Evolutionary conservation across 1,139 yeast genomes (phyloP), one percentile per base, ranked within the genome.

Genomic region (Pichia cactophila): DNA sequence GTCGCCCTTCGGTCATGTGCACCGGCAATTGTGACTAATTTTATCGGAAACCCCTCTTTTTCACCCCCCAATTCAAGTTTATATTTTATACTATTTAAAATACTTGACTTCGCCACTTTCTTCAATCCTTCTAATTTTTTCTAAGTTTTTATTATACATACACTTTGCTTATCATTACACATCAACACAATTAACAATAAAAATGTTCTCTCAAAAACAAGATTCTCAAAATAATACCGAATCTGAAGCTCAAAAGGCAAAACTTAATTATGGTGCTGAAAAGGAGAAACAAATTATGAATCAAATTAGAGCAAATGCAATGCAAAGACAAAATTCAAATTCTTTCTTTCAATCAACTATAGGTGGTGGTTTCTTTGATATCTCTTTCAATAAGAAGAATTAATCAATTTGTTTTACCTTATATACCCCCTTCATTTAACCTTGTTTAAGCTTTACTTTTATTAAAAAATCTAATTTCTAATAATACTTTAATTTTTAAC

Each of bases 261-360:
- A 55, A 56, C 55, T 63, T 40, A 62, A 63, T 55, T 64, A 56
- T 53, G 68, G 68, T 55, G 68, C 68, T 52, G 68, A 64, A 57
- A 64, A 64, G 62, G 68, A 64, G 54, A 63, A 63, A 60, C 68
- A 64, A 50, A 63, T 64, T 48, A 59, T 64, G 65, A 64, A 63
- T 55, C 64, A 63, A 58, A 64, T 64, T 46, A 63, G 68, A 61
- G 53, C 54, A 20, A 50, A 58, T 33, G 57, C 58, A 45, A 50
- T 56, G 49, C 55, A 56, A 49, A 61, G 63, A 55, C 54, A 57
- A 43, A 56, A 51, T 52, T 57, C 57, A 36, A 56, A 59, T 35
- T 54, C 64, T 11, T 59, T 60, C 44, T 50, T 56, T 43, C 63
- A 61, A 53, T 52, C 62, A 38, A 52, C 53, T 39, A 16, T 61